Conservation (phyloP, 495 filamentous ascomycete species). For the Astrothelium macrocarpum region DNA sequence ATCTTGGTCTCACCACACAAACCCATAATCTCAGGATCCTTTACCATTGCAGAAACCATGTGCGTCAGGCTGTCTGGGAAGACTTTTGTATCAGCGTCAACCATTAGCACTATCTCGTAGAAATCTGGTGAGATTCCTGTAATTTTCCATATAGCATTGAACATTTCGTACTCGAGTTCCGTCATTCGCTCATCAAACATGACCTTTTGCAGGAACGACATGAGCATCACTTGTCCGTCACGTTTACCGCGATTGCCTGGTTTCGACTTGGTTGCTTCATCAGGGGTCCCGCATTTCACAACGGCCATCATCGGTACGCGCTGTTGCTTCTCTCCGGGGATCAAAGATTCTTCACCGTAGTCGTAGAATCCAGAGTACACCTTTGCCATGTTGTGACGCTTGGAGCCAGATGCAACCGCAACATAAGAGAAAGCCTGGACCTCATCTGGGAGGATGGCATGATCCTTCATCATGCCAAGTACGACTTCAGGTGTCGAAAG, state of each 20-base stretch:
- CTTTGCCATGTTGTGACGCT: constrained; percentile 99
- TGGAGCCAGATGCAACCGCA: constrained; percentile 89
- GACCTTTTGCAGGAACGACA: constrained; percentile 99
- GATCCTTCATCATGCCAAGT: constrained; percentile 89
- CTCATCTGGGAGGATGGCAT: constrained; percentile 63
- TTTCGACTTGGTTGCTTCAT: constrained; percentile 69
- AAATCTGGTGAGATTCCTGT: constrained; percentile 97
- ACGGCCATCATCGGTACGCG: constrained; percentile 98
- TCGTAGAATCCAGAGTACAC: constrained; percentile 97
- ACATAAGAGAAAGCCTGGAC: constrained; percentile 91
- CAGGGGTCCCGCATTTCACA: constrained; percentile 90
- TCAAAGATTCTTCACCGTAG: constrained; percentile 70
- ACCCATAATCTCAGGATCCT: constrained; percentile 98
- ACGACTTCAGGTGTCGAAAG: constrained; percentile 84
- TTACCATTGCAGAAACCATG: constrained; percentile 98
- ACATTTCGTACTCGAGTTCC: constrained; percentile 99
- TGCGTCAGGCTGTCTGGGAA: constrained; percentile 97
- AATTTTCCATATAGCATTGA: constrained; percentile 97
- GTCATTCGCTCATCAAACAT: constrained; percentile 99
- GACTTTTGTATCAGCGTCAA: constrained; percentile 97
- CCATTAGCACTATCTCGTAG: constrained; percentile 96
- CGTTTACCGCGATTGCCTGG: constrained; percentile 96
- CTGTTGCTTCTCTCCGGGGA: constrained; percentile 83
- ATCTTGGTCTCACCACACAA: constrained; percentile 99
- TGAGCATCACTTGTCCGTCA: constrained; percentile 96